These are phyloP conservation scores for Suillus ampliporus DNA, from an alignment of 768 basidiomycete genomes.

Conservation along the genomic window DNA sequence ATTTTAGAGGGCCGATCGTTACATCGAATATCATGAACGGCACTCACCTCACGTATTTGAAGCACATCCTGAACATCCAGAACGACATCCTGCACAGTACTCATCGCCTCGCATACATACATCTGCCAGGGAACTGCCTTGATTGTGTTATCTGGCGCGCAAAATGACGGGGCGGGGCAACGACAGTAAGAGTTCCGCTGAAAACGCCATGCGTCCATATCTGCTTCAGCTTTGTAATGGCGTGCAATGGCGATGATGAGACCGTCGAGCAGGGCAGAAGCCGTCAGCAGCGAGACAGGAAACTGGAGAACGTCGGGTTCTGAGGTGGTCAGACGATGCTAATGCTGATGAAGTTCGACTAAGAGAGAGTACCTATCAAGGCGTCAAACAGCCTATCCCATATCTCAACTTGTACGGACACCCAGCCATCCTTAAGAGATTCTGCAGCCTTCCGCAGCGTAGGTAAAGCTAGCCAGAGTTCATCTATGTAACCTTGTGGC, in stretches of 20 bases:
- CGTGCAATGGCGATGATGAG: conserved; percentile 44
- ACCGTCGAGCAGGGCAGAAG: conserved; percentile 54
- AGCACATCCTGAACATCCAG: conserved; percentile 34
- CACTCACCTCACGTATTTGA: conserved; percentile 25
- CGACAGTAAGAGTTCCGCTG: background rate
- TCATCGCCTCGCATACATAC: conserved; percentile 16
- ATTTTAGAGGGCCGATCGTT: background rate
- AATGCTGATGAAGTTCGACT: background rate
- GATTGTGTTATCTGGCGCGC: background rate
- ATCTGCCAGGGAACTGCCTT: conserved; percentile 20
- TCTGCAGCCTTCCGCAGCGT: conserved; percentile 50
- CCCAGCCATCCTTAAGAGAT: conserved; percentile 49
- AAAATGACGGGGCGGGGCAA: background rate
- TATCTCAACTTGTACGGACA: conserved; percentile 46
- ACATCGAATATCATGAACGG: background rate
- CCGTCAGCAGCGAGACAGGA: conserved; percentile 59
- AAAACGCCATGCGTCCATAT: conserved; percentile 4
- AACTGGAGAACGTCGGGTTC: conserved; percentile 60
- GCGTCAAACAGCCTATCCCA: conserved; percentile 58
- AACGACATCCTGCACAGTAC: conserved; percentile 20
- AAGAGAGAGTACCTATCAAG: conserved; percentile 39
- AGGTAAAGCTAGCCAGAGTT: conserved; percentile 62
- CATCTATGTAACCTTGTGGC: conserved; percentile 54
- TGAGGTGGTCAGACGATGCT: conserved; percentile 24
- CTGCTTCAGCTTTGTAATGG: conserved; percentile 41